A percentile compares a stretch with the other conserved stretches of the same genome.
Conservation (phyloP, 2,329 filamentous ascomycete species). For the Eutypella sp. region DNA sequence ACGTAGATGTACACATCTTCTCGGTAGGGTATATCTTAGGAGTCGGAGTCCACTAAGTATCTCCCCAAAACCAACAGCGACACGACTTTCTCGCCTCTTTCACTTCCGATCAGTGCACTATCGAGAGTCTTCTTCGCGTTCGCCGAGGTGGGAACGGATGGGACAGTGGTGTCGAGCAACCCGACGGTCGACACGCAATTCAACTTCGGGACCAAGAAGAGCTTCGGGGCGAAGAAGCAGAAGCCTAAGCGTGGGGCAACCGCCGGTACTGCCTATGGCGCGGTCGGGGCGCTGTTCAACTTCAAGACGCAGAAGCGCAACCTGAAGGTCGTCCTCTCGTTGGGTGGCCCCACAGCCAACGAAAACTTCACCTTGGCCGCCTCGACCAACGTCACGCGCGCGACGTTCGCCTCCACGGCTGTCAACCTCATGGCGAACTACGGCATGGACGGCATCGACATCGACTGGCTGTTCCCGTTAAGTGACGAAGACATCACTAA, state of each 20-base stretch:
- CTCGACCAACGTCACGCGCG: slow-evolving; percentile 57
- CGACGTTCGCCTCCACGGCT: slow-evolving; percentile 62
- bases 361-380: slow-evolving; percentile 61
- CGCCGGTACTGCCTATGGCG: slow-evolving; percentile 68
- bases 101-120: slow-evolving; percentile 60
- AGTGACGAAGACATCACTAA: slow-evolving; percentile 34
- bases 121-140: slow-evolving; percentile 68
- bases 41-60: too few relatives aligned
- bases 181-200: slow-evolving; percentile 55
- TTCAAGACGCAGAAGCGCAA: slow-evolving; percentile 73
- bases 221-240: too few relatives aligned
- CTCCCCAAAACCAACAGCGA: background rate
- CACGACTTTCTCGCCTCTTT: too few relatives aligned
- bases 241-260: slow-evolving; percentile 29
- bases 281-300: slow-evolving; percentile 69
- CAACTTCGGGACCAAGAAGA: slow-evolving; percentile 63
- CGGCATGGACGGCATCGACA: slow-evolving; percentile 53
- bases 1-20: too few relatives aligned
- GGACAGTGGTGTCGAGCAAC: slow-evolving; percentile 54
- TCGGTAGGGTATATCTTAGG: too few relatives aligned
- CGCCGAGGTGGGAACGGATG: slow-evolving; percentile 40
- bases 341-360: slow-evolving; percentile 78
- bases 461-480: slow-evolving; percentile 53
- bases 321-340: slow-evolving; percentile 71
- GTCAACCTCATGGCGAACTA: slow-evolving; percentile 66